Base-by-base conservation (phyloP, 345 rosid species). In the Eucalyptus curtisii region DNA sequence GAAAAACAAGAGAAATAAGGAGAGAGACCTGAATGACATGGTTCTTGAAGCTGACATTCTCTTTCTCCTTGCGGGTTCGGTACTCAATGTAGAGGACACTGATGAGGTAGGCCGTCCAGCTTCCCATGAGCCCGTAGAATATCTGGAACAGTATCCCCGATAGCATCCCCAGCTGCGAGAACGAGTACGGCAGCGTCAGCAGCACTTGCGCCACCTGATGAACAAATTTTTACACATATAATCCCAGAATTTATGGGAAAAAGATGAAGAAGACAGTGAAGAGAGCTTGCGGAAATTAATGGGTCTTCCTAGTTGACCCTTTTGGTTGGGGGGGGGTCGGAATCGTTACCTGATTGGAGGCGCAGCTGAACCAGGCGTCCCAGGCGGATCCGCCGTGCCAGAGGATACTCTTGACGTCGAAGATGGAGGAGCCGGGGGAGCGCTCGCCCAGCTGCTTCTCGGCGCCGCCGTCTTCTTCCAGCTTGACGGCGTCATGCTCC, bases 351-450 rank as follows among this genome's bases (percentile, higher is more conserved):
- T 97, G 99, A 92, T 98, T 98, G 86, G 99, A 98, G 88, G 99
- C 97, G 64, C 99, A 98, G 71, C 99, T 97, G 95, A 98, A 98
- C 99, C 99, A 98, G 66, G 99, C 99, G 90, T 98, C 99, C 99
- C 99, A 98, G 85, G 91, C 96, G 6, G 99, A 98, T 88, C 99
- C 99, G 50, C 99, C 99, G 55, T 98, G 99, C 99, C 99, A 98
- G 49, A 98, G 95, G 87, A 95, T 27, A 92, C 88, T 95, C 91
- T 95, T 98, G 88, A 98, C 89, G 76, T 90, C 89, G 22, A 95
- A 92, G 88, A 94, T 49, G 25, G 98, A 92, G 82, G 92, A 93
- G 40, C 91, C 71, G 20, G 59, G 44, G 84, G 84, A 40, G 64
- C 91, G 93, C 13, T 92, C 94, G 44, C 42, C 88, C 37, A 84